Conservation (phyloP, 495 filamentous ascomycete species). For the Neurospora sp. region DNA sequence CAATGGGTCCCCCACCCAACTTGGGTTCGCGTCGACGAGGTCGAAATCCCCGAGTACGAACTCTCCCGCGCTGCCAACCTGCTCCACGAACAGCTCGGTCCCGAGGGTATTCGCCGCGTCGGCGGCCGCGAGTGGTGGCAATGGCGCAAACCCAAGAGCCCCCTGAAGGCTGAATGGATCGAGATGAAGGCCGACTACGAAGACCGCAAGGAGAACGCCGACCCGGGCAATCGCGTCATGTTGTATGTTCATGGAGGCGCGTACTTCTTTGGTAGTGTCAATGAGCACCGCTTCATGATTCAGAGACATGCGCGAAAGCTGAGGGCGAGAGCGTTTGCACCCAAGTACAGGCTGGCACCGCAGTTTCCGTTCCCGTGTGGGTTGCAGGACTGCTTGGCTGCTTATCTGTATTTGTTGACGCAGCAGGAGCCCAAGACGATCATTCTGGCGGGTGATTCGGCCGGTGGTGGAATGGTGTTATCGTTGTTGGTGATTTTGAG, state of each 20-base stretch:
- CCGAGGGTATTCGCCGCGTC: conserved; percentile 57
- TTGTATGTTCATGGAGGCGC: conserved; percentile 79
- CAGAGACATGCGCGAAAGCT: conserved; percentile 91
- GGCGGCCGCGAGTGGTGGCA: conserved; percentile 91
- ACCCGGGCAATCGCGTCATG: conserved; percentile 65
- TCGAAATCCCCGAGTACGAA: conserved; percentile 53
- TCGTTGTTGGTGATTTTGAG: conserved; percentile 69
- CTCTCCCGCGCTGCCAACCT: conserved; percentile 50
- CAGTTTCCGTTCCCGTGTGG: conserved; percentile 95
- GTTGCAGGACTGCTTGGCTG: conserved; percentile 74
- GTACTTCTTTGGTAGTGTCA: conserved; percentile 75
- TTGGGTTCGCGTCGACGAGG: conserved; percentile 73
- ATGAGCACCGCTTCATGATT: conserved; percentile 93
- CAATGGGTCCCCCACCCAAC: conserved; percentile 85
- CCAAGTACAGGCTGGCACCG: conserved; percentile 77
- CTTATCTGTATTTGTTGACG: conserved; percentile 72
- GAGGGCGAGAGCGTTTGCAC: conserved; percentile 79
- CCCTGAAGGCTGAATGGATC: conserved; percentile 80
- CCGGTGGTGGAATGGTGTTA: conserved; percentile 79
- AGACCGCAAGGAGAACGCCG: conserved; percentile 48
- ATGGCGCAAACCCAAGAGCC: conserved; percentile 57
- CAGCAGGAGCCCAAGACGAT: conserved; percentile 67
- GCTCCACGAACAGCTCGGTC: conserved; percentile 62
- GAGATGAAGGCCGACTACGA: conserved; percentile 82
- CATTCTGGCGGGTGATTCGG: conserved; percentile 77